Conservation (phyloP, 164 flowering plant genomes). For the Cinnamomum micranthum region DNA sequence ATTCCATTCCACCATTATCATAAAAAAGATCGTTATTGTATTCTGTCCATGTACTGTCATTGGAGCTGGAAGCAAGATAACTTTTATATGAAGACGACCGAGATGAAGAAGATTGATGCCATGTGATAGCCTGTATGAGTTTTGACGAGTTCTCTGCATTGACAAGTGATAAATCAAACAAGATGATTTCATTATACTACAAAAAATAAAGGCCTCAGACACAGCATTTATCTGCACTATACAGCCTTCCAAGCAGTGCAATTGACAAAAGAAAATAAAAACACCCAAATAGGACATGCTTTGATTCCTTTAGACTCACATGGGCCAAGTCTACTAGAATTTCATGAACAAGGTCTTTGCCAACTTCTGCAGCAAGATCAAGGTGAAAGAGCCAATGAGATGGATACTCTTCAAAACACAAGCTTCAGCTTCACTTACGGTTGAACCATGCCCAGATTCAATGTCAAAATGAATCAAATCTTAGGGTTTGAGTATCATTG, state of each 20-base stretch:
- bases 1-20: conserved; percentile 82
- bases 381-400: too few species aligned
- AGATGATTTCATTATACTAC: neutral
- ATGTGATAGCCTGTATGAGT: conserved; percentile 64
- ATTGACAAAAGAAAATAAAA: neutral
- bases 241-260: neutral
- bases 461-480: too few species aligned
- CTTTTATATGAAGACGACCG: conserved; percentile 75
- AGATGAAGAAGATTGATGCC: conserved; percentile 69
- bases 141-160: conserved; percentile 83
- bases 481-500: too few species aligned
- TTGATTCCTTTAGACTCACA: neutral
- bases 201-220: neutral
- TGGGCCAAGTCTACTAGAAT: too few species aligned
- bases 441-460: too few species aligned
- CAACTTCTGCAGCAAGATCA: too few species aligned
- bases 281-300: neutral
- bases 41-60: conserved; percentile 64
- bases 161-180: neutral
- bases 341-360: too few species aligned
- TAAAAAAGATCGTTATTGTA: conserved; percentile 70
- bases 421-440: too few species aligned
- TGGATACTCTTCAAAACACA: too few species aligned
- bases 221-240: neutral
- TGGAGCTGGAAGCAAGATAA: conserved; percentile 67